phyloP scores from a whole-genome alignment of 2,329 filamentous ascomycete species.

The Venturia carpophila region DNA sequence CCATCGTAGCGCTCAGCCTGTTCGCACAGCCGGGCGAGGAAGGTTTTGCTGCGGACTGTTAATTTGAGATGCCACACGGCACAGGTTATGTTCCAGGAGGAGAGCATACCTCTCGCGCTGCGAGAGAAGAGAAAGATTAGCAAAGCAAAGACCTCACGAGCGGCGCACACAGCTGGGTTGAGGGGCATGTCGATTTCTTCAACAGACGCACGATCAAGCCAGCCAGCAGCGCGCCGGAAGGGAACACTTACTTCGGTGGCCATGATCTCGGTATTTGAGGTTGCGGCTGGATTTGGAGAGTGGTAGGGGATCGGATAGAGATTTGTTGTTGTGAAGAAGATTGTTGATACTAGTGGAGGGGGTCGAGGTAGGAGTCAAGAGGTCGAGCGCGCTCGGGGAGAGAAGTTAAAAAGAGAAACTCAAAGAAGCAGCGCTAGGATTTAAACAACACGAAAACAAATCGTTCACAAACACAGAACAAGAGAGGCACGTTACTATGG shows the following conservation, averaged over 20 bases:
- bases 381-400: neutral
- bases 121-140: slow-evolving; percentile 29
- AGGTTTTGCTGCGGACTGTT: slow-evolving; percentile 73
- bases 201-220: neutral
- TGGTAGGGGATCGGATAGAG: neutral
- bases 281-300: neutral
- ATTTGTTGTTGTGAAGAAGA: slow-evolving; percentile 1
- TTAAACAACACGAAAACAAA: neutral
- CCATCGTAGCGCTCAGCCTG: slow-evolving; percentile 99
- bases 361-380: neutral
- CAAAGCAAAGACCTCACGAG: slow-evolving; percentile 17
- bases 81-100: neutral
- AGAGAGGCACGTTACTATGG: neutral
- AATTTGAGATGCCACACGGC: slow-evolving; percentile 18
- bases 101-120: slow-evolving; percentile 43
- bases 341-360: neutral
- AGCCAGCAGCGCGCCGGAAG: slow-evolving; percentile 9
- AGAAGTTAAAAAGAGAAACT: neutral
- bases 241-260: slow-evolving; percentile 10
- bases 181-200: slow-evolving; percentile 6
- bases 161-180: neutral
- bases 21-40: slow-evolving; percentile 99
- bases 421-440: neutral
- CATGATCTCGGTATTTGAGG: neutral
- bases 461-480: neutral